Base-by-base conservation (phyloP, 306 rosid species). In the Sicyos edulis region DNA sequence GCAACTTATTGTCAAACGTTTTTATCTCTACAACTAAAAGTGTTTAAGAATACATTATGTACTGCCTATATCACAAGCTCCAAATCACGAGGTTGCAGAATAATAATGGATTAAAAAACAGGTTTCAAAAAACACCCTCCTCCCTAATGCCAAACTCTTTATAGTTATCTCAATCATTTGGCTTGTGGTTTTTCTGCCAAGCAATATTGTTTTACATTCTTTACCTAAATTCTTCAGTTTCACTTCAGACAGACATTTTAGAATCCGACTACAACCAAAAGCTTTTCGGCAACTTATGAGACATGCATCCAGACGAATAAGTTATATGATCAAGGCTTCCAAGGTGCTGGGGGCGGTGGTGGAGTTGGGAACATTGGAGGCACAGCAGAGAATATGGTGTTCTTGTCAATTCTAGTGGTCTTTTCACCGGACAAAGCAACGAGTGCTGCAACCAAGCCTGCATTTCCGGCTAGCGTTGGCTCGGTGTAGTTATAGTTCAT, bases 291-390 rank as follows among this genome's bases (percentile, higher is more conserved):
- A 50, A 69, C 73, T 47, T 24, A 21, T 0, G 7, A 5, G 22
- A 24, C 58, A 69, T 69, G 58, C 58, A 24, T 49, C 21, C 44
- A 47, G 73, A 69, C 26, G 7, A 49, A 24, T 24, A 57, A 21
- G 58, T 47, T 8, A 50, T 69, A 50, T 50, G 44, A 69, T 85
- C 82, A 92, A 55, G 98, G 98, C 78, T 85, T 92, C 98, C 98
- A 92, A 34, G 98, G 98, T 32, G 98, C 93, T 49, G 98, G 98
- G 59, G 98, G 98, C 14, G 98, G 98, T 1, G 98, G 98, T 1
- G 98, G 98, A 52, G 96, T 92, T 26, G 98, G 98, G 69, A 92
- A 92, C 98, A 92, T 90, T 1, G 98, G 98, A 10, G 98, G 98
- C 80, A 92, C 89, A 14, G 98, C 92, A 4, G 96, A 88, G 90